phyloP scores from a whole-genome alignment of 257 asterid species.

The Solanum dulcamara region DNA sequence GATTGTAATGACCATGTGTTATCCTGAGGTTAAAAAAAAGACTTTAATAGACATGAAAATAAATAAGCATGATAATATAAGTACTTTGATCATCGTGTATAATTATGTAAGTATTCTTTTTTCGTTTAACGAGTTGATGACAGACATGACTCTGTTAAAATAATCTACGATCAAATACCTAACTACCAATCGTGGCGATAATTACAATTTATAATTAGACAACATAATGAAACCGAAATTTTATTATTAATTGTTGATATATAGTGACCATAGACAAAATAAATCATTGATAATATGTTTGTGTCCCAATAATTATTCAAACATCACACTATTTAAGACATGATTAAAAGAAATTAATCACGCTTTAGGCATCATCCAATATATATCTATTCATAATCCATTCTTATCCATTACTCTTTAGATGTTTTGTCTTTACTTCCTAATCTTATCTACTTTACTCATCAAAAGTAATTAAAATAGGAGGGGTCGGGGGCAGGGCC shows the following conservation, averaged over 20 bases:
- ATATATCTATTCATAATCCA: not conserved
- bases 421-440: not conserved
- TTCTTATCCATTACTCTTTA: not conserved
- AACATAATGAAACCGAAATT: not conserved
- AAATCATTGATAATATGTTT: not conserved
- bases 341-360: not conserved
- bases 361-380: not conserved
- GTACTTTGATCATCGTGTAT: too few species aligned
- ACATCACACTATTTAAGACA: not conserved
- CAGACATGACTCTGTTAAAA: not conserved
- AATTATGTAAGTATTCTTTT: not conserved
- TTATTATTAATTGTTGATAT: not conserved
- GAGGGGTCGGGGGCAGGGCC: too few species aligned
- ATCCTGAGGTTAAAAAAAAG: too few species aligned
- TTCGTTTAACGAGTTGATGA: not conserved
- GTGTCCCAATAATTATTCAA: not conserved
- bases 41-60: not conserved
- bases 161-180: not conserved
- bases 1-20: too few species aligned
- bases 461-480: not conserved
- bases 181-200: not conserved
- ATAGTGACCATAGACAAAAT: not conserved
- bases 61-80: too few species aligned
- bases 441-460: not conserved
- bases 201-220: not conserved